Conservation (phyloP, 306 rosid species). For the Phaseolus lunatus region DNA sequence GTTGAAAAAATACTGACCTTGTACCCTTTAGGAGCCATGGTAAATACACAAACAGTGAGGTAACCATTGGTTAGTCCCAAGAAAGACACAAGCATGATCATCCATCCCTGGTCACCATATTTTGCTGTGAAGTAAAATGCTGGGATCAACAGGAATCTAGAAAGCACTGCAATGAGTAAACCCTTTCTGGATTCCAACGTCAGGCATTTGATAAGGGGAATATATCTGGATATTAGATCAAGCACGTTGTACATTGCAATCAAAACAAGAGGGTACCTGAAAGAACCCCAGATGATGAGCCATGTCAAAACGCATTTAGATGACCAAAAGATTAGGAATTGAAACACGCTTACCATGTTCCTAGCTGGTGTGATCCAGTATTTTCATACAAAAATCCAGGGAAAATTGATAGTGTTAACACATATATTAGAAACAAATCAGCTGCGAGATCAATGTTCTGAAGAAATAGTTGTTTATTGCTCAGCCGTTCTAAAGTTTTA, state of each 20-base stretch:
- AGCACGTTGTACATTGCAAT: constrained; percentile 60
- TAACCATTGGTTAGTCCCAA: constrained; percentile 77
- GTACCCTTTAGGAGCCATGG: constrained; percentile 74
- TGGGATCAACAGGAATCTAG: constrained; percentile 69
- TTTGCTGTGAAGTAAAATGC: constrained; percentile 82
- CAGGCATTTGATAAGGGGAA: constrained; percentile 60
- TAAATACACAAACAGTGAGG: constrained; percentile 76
- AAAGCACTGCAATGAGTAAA: constrained; percentile 52
- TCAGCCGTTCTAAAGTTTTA: constrained; percentile 48
- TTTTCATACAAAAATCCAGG: constrained; percentile 88
- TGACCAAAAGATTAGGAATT: background rate
- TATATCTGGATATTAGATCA: constrained; percentile 69
- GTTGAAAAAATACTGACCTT: constrained; percentile 50
- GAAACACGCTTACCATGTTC: constrained; percentile 58
- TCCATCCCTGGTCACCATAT: constrained; percentile 84
- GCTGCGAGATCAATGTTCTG: constrained; percentile 63
- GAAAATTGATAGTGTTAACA: constrained; percentile 70
- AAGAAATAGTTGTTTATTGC: constrained; percentile 56
- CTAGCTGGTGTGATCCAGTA: constrained; percentile 72
- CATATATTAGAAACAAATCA: constrained; percentile 64
- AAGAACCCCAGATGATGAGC: background rate
- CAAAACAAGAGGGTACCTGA: constrained; percentile 80
- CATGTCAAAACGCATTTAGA: background rate
- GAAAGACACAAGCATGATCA: constrained; percentile 72
- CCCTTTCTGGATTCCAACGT: constrained; percentile 75